Conservation (phyloP, 495 filamentous ascomycete genomes). For the Corynascus novoguineensis region DNA sequence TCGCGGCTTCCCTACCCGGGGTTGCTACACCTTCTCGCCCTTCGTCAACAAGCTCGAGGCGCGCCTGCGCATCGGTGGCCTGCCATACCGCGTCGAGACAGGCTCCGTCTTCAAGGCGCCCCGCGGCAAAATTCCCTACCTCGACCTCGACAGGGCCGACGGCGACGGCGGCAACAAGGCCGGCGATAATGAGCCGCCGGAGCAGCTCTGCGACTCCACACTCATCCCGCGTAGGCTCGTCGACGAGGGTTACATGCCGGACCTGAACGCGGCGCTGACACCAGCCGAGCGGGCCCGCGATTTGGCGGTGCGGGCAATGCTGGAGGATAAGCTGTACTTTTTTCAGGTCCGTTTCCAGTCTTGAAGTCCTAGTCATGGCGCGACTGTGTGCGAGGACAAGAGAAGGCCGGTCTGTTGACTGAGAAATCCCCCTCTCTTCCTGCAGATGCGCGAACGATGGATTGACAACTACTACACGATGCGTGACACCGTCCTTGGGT, state of each 20-base stretch:
- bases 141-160: slow-evolving; percentile 26
- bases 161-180: background rate
- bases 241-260: slow-evolving; percentile 35
- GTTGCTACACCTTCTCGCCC: slow-evolving; percentile 54
- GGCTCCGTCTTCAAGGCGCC: slow-evolving; percentile 46
- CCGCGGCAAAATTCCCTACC: slow-evolving; percentile 57
- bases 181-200: background rate
- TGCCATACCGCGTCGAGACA: slow-evolving; percentile 41
- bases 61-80: slow-evolving; percentile 50
- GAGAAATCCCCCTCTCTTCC: too few relatives aligned
- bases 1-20: slow-evolving; percentile 43
- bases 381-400: too few relatives aligned
- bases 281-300: slow-evolving; percentile 41
- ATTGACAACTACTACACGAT: slow-evolving; percentile 56
- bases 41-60: slow-evolving; percentile 62
- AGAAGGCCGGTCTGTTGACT: too few relatives aligned
- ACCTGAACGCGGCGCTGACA: slow-evolving; percentile 43
- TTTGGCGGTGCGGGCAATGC: slow-evolving; percentile 45
- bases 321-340: slow-evolving; percentile 60
- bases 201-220: slow-evolving; percentile 42
- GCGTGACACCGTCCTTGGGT: slow-evolving; percentile 46
- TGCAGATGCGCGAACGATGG: slow-evolving; percentile 48
- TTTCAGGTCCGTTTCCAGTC: slow-evolving; percentile 42
- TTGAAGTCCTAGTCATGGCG: too few relatives aligned
- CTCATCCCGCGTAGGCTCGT: slow-evolving; percentile 48